Base-by-base conservation (phyloP, 306 rosid species). In the Prunus fruticosa region DNA sequence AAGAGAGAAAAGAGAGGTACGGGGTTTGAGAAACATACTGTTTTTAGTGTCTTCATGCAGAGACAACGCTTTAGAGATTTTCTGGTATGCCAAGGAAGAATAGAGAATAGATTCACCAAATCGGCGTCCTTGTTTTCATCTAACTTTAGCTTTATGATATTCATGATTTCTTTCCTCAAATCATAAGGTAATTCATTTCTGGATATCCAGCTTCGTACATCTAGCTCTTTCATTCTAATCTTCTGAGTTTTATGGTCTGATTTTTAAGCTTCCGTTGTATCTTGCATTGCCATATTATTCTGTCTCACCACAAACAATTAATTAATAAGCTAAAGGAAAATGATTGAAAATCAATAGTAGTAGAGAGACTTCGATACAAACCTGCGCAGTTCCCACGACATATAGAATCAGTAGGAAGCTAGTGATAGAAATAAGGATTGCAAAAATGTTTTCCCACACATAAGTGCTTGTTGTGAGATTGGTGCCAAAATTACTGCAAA, bases 401-500 rank as follows among this genome's bases (percentile, higher is more conserved):
- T 66, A 76, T 53, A 75, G 13, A 67, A 72, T 72, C 11, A 79
- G 73, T 20, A 76, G 47, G 67, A 76, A 67, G 15, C 67, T 79
- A 66, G 20, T 23, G 28, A 80, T 41, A 20, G 82, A 66, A 50
- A 83, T 20, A 30, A 67, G 3, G 15, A 52, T 60, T 15, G 79
- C 79, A 67, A 76, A 76, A n/a, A 45, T 22, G 20, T 38, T 73
- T 82, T 82, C 85, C 82, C 82, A 67, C 3, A 69, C 45, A 71
- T 49, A 22, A 8, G 54, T 58, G 76, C 85, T 82, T 66, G 57
- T 67, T n/a, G 32, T 22, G 56, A 82, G 85, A 67, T 76, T 81
- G 66, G 54, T 58, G 46, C 84, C 84, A 69, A 81, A 72, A 6
- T 64, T 54, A 56, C 76, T 72, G 76, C 64, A 72, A 38, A n/a